Base-by-base conservation (phyloP, 202 grass and related monocot species). In the Dendrocalamus latiflorus region DNA sequence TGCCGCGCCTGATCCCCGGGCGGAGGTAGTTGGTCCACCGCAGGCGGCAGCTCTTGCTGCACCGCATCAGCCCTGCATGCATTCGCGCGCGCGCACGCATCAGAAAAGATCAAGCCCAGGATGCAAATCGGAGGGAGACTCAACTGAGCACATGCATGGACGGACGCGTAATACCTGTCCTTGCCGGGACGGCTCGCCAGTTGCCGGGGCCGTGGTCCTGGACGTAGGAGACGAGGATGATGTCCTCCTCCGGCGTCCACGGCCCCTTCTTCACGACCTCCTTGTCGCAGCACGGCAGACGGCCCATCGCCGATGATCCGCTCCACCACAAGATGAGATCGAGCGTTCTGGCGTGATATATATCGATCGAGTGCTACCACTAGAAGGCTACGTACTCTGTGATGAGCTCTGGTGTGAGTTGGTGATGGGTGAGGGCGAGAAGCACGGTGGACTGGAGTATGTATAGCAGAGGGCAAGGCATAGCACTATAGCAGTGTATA, bases 21-120 rank as follows among this genome's bases (percentile, higher is more conserved):
- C 88, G 88, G 62, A 97, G 94, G 85, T 97, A 97, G 81, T 97
- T 97, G 18, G 94, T 97, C 94, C 94, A 97, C 67, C 94, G 83
- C 22, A 97, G 90, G 83, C 94, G 58, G 80, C 94, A 97, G 86
- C 94, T 97, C 88, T 97, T 97, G 90, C 91, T 97, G 80, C 94
- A 97, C 73, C 94, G 91, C 94, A 94, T 90, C 81, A 97, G 69
- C 57, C 94, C 94, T 97, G 64, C 73, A 87, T 88, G 89, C 72
- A 42, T 51, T n/a, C n/a, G 14, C 8, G 0, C 2, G 17, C 9
- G 3, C 18, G 5, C 20, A 2, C 36, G 21, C 34, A 43, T 4
- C 55, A 48, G 0, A 1, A 20, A 48, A n/a, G 21, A 17, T 21
- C 39, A 65, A 65, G 12, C 24, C 12, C 17, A 1, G 64, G 12